Evolutionary conservation across 257 asterid genomes (phyloP).

Genomic region (Anisodus tanguticus): DNA sequence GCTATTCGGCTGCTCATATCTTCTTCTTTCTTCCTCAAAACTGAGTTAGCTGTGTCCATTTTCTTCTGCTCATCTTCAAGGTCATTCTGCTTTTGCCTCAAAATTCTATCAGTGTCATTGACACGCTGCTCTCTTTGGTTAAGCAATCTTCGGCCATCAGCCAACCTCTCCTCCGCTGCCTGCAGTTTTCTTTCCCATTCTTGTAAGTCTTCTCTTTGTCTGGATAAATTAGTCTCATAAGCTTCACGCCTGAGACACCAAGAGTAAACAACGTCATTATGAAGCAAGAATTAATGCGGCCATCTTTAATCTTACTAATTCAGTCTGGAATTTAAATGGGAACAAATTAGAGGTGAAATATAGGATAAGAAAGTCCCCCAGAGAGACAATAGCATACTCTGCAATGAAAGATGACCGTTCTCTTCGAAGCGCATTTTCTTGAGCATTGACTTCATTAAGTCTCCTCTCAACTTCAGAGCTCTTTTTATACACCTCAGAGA

Average conservation of each 20-base stretch:
- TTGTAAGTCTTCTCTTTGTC: slow-evolving; percentile 85
- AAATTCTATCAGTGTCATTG: slow-evolving; percentile 69
- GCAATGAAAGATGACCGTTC: slow-evolving; percentile 67
- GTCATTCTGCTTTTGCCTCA: slow-evolving; percentile 73
- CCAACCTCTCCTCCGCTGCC: slow-evolving; percentile 85
- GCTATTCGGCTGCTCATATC: slow-evolving; percentile 68
- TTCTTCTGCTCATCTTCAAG: slow-evolving; percentile 72
- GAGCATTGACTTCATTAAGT: slow-evolving; percentile 66
- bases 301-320: not conserved
- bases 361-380: slow-evolving; percentile 6
- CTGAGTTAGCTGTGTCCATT: slow-evolving; percentile 59
- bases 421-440: slow-evolving; percentile 77
- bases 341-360: slow-evolving; percentile 3
- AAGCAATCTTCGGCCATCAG: slow-evolving; percentile 81
- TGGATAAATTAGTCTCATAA: slow-evolving; percentile 62
- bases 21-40: slow-evolving; percentile 77
- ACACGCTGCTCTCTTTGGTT: slow-evolving; percentile 94
- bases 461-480: slow-evolving; percentile 82
- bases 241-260: slow-evolving; percentile 65
- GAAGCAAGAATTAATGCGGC: slow-evolving; percentile 31
- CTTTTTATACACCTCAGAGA: slow-evolving; percentile 90
- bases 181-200: slow-evolving; percentile 87
- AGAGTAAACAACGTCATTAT: not conserved
- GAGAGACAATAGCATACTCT: slow-evolving; percentile 61
- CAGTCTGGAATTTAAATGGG: not conserved